These are phyloP conservation scores for Circinella minor DNA, from an alignment of 371 early-diverging fungal genomes.

Conservation along the genomic window DNA sequence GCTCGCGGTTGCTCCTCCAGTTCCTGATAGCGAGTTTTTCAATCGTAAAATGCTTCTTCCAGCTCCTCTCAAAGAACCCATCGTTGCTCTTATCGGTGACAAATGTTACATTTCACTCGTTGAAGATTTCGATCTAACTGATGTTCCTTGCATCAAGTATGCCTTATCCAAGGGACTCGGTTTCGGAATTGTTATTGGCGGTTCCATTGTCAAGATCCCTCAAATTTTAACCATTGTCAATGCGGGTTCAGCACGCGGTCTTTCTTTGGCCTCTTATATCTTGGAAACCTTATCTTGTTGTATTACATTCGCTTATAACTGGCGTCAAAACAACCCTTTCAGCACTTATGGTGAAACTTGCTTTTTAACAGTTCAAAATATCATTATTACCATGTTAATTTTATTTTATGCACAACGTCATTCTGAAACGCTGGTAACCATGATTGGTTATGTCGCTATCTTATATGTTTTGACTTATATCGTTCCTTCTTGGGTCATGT, in stretches of 20 bases:
- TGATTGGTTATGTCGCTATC: constrained; percentile 31
- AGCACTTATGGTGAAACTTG: constrained; percentile 91
- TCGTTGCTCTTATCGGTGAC: constrained; percentile 70
- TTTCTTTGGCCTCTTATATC: constrained; percentile 78
- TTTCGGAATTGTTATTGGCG: constrained; percentile 89
- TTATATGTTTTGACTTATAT: constrained; percentile 55
- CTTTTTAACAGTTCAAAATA: constrained; percentile 81
- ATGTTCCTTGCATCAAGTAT: constrained; percentile 80
- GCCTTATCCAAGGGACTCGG: constrained; percentile 89
- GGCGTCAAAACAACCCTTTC: constrained; percentile 82
- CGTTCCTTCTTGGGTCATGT: constrained; percentile 54
- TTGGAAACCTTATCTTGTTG: constrained; percentile 84
- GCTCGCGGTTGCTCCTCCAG: constrained; percentile 15
- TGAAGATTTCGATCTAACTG: constrained; percentile 67
- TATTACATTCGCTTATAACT: constrained; percentile 86
- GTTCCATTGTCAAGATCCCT: constrained; percentile 92
- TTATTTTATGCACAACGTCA: constrained; percentile 56
- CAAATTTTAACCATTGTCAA: constrained; percentile 90
- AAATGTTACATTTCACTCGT: constrained; percentile 70
- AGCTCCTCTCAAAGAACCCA: constrained; percentile 52
- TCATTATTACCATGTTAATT: constrained; percentile 76
- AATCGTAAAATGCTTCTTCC: constrained; percentile 44
- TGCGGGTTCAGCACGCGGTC: constrained; percentile 77
- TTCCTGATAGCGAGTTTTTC: constrained; percentile 14
- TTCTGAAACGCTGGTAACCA: constrained; percentile 25